Evolutionary conservation across 371 early-diverging fungal species (phyloP), one percentile per base, ranked within the genome.

Genomic region (Capniomyces stellatus): DNA sequence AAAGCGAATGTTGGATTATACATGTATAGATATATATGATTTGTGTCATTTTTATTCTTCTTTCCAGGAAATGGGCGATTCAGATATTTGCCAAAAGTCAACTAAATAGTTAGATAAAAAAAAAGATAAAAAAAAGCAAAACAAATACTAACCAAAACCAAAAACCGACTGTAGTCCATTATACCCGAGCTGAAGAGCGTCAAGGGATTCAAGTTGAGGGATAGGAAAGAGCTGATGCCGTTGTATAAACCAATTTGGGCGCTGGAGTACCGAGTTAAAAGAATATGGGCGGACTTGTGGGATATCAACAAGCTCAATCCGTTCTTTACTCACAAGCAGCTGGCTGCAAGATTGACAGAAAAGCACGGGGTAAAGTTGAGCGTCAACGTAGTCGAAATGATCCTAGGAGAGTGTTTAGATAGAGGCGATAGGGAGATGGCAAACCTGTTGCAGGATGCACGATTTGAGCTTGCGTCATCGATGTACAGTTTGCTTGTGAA

Each of bases 241-340:
- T 6, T 31, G 22, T 15, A 4, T 51, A 13, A 31, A 22, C 18
- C 23, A 19, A 51, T 51, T 12, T 51, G 51, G 51, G 18, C 13
- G 8, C 35, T 30, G 29, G 29, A 51, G 21, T 21, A 51, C 22
- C 51, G 51, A 21, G 13, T 51, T 31, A 51, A 51, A 30, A 51
- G 51, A 22, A 15, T 12, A 2, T 51, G 23, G 23, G n/a, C 35
- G n/a, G 51, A 51, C 21, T 23, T 51, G 2, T 51, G 51, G 51
- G 51, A 51, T 12, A 35, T 29, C 18, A 12, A 31, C 2, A 51
- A 31, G 24, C 23, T 29, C 23, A 30, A 51, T 51, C 51, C 51
- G 15, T 51, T 51, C 22, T 51, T 12, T 35, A 8, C 51, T 2
- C 15, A 29, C 23, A 51, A 31, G 21, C 23, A 29, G 18, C n/a